Evolutionary conservation across 202 grass and related monocot genomes (phyloP).

Genomic region (Zizania palustris): DNA sequence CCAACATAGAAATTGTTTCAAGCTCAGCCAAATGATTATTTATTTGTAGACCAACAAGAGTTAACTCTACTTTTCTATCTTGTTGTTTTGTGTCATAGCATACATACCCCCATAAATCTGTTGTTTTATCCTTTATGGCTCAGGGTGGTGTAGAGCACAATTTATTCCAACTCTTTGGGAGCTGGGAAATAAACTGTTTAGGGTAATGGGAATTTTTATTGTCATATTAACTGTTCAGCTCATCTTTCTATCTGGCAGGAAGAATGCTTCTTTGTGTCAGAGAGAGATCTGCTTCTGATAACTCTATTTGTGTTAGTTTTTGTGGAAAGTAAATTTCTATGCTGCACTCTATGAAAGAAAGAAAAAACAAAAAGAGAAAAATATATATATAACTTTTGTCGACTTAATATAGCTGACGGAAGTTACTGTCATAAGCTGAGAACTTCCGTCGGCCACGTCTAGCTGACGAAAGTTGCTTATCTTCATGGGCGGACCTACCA

Average conservation of each 20-base stretch:
- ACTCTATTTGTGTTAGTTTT: too few species aligned
- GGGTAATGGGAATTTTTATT: not conserved
- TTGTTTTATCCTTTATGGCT: constrained; percentile 7
- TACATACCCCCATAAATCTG: not conserved
- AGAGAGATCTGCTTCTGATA: constrained; percentile 76
- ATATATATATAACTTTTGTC: too few species aligned
- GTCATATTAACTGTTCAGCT: not conserved
- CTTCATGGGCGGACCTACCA: too few species aligned
- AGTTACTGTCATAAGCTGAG: too few species aligned
- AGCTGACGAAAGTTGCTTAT: too few species aligned
- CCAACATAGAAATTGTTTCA: not conserved
- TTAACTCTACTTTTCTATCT: not conserved
- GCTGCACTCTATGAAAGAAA: too few species aligned
- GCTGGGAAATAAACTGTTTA: not conserved
- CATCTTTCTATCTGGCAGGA: constrained; percentile 48
- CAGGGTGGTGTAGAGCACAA: not conserved
- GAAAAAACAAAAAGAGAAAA: too few species aligned
- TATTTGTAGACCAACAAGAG: not conserved
- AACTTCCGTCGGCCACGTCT: too few species aligned
- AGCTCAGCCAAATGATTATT: not conserved
- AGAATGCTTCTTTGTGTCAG: constrained; percentile 98
- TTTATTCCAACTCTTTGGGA: constrained; percentile 4
- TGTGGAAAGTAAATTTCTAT: too few species aligned
- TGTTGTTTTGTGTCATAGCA: not conserved
- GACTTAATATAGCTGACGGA: too few species aligned